A percentile compares a stretch with the other conserved stretches of the same genome.
Conservation (phyloP, 2,329 filamentous ascomycete genomes). For the Calonectria hawksworthii region DNA sequence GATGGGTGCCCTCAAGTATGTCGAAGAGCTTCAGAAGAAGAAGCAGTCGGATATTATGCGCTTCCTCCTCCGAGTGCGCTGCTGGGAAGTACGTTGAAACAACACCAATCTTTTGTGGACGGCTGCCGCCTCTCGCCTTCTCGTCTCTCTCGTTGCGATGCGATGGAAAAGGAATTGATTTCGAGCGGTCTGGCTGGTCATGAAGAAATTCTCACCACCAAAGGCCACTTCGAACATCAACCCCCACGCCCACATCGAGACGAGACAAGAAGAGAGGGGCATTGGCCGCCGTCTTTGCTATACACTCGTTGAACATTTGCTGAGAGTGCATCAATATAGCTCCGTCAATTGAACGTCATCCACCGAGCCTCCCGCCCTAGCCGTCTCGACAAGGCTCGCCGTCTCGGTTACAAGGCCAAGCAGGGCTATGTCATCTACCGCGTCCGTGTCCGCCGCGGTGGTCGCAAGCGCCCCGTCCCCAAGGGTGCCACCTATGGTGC, state of each 20-base stretch:
- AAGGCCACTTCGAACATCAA: not conserved
- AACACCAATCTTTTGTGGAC: constrained; percentile 53
- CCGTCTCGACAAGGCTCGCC: constrained; percentile 99
- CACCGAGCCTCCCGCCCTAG: constrained; percentile 98
- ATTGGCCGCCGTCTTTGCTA: constrained; percentile 70
- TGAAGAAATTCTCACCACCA: constrained; percentile 34
- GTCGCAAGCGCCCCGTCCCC: constrained; percentile 94
- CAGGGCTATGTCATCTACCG: constrained; percentile 99
- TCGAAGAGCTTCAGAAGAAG: constrained; percentile 99
- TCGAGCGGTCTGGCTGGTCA: constrained; percentile 23
- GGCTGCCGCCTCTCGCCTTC: constrained; percentile 44
- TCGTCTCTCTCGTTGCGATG: constrained; percentile 28
- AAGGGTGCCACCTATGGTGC: constrained; percentile 99
- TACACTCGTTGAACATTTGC: constrained; percentile 99
- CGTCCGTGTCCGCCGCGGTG: constrained; percentile 97
- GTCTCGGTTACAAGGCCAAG: constrained; percentile 99
- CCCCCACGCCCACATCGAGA: constrained; percentile 19
- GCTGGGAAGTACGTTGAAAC: constrained; percentile 94
- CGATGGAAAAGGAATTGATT: constrained; percentile 9
- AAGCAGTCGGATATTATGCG: constrained; percentile 99
- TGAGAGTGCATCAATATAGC: constrained; percentile 99
- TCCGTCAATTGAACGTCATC: constrained; percentile 99
- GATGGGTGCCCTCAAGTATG: constrained; percentile 99
- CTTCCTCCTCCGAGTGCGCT: constrained; percentile 99
- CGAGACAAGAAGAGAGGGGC: constrained; percentile 25